Evolutionary conservation across 306 rosid genomes (phyloP), one percentile per base, ranked within the genome.

Genomic region (Sicyos edulis): DNA sequence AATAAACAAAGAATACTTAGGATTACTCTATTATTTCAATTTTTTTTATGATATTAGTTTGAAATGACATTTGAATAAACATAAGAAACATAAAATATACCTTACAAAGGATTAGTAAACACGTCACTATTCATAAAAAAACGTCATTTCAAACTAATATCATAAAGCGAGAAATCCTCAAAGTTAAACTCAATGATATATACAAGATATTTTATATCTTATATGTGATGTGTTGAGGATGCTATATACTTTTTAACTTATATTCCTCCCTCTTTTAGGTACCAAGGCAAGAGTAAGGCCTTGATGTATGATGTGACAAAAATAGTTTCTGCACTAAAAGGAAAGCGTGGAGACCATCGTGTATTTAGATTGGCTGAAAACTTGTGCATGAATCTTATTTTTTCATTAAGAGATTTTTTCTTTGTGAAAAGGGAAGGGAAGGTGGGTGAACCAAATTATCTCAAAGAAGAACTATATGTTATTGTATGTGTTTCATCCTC

Each of bases 241-340:
- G 67, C 32, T 60, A 15, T 7, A 15, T 29, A 24, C 16, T 15
- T 15, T 56, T 37, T 14, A 54, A 32, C 62, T 56, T 21, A n/a
- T 4, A 19, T 70, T 70, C 47, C 57, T 72, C 56, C 66, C 76
- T 59, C 71, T 74, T 84, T 57, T 67, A 93, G 99, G 88, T 93
- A 93, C 82, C 88, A 91, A 82, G 97, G 97, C 15, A 93, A 93
- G 85, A 84, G 87, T 85, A 93, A 91, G 83, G 84, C 91, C 81
- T 85, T 93, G 84, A 93, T 93, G 99, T 93, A 91, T 72, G 99
- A 93, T 80, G 95, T 93, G 68, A 93, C 97, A 16, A 93, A 93
- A 88, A 93, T 93, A 54, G 82, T 93, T 70, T 88, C 97, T 74
- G 92, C 91, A 61, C 79, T 91, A 32, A 91, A 83, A 82, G 90